phyloP scores from a whole-genome alignment of 371 early-diverging fungal species.

The Rhizomucor miehei region DNA sequence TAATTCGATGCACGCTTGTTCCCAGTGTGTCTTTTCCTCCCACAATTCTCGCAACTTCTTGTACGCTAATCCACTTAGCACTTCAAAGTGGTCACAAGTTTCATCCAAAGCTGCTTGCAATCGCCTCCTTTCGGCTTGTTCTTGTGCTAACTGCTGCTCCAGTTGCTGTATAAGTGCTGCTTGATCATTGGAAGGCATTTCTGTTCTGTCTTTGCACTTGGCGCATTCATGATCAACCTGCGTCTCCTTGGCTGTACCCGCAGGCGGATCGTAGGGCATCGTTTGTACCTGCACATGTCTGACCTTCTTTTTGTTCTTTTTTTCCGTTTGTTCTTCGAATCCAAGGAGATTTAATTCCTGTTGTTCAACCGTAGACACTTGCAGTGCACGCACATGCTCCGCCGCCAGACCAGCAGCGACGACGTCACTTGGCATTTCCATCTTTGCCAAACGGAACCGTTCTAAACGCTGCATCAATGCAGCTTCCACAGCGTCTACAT shows the following conservation, averaged over 20 bases:
- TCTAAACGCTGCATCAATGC: conserved; percentile 33
- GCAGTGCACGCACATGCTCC: conserved; percentile 41
- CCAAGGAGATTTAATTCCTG: conserved; percentile 2
- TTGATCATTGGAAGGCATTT: background rate
- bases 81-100: conserved; percentile 54
- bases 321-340: conserved; percentile 1
- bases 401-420: conserved; percentile 29
- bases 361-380: conserved; percentile 13
- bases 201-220: background rate
- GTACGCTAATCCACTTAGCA: conserved; percentile 52
- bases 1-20: conserved; percentile 38
- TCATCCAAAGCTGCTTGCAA: conserved; percentile 51
- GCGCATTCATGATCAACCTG: background rate
- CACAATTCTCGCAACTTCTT: conserved; percentile 55
- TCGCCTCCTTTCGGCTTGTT: conserved; percentile 27
- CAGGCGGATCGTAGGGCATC: conserved; percentile 6
- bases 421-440: conserved; percentile 33
- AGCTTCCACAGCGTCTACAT: conserved; percentile 28
- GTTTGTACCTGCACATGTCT: conserved; percentile 22
- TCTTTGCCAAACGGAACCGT: conserved; percentile 19
- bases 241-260: background rate
- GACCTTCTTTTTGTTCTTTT: conserved; percentile 10
- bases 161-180: conserved; percentile 12
- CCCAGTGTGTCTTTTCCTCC: conserved; percentile 50
- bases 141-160: conserved; percentile 26